Conservation (phyloP, 257 asterid species). For the Ballota nigra region DNA sequence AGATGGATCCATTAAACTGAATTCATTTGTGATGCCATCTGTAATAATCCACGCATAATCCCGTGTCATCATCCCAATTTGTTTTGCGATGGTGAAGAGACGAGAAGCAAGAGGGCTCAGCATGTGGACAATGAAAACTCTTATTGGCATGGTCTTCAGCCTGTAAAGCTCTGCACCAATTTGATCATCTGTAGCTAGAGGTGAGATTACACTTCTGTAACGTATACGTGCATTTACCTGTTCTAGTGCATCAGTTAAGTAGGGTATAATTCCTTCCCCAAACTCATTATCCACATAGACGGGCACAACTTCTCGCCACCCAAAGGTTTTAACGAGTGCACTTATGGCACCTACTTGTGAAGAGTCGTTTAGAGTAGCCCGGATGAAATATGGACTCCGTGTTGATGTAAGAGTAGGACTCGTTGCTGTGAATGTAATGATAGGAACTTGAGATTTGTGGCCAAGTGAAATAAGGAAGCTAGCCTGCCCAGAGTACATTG, state of each 20-base stretch:
- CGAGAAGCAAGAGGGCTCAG: conserved; percentile 30
- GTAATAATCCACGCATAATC: conserved; percentile 37
- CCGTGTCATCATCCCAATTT: conserved; percentile 25
- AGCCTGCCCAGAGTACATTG: conserved; percentile 36
- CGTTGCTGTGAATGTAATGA: conserved; percentile 45
- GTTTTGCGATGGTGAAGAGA: conserved; percentile 24
- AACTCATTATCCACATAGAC: conserved; percentile 34
- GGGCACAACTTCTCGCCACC: conserved; percentile 38
- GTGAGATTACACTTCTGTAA: conserved; percentile 34
- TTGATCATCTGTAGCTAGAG: conserved; percentile 38
- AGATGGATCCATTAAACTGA: not conserved
- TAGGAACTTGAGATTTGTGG: conserved; percentile 38
- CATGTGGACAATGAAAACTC: conserved; percentile 45
- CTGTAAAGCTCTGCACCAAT: conserved; percentile 36
- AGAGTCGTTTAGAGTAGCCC: conserved; percentile 31
- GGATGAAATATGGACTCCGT: conserved; percentile 35
- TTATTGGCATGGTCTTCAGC: conserved; percentile 41
- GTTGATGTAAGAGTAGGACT: conserved; percentile 45
- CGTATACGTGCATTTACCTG: conserved; percentile 30
- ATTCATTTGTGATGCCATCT: conserved; percentile 23
- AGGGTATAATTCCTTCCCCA: conserved; percentile 46
- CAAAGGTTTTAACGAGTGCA: conserved; percentile 32
- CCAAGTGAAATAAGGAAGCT: conserved; percentile 43
- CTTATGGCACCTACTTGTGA: conserved; percentile 34
- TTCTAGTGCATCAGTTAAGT: conserved; percentile 33